Percentiles rank a stretch among this genome's conserved stretches.
These are phyloP conservation scores for Climacium dendroides DNA, from an alignment of 225 moss, liverwort and hornwort species.

Conservation along the genomic window DNA sequence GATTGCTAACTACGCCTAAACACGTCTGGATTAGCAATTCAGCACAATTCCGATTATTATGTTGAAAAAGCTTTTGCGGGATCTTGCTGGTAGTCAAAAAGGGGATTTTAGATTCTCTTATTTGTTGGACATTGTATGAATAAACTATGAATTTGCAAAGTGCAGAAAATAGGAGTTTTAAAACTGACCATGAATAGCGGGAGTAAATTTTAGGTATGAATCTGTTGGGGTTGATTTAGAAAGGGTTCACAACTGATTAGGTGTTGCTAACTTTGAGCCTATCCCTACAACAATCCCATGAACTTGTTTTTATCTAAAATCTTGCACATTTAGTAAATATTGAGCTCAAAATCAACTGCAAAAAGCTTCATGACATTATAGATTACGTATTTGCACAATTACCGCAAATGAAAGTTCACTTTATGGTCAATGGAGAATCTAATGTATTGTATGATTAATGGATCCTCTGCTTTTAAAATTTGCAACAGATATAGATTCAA, in stretches of 20 bases:
- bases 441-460: not conserved
- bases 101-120: not conserved
- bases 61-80: not conserved
- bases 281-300: not conserved
- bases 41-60: not conserved
- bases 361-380: not conserved
- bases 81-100: not conserved
- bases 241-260: not conserved
- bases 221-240: fast-evolving
- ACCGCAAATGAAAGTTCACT: not conserved
- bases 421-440: not conserved
- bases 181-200: not conserved
- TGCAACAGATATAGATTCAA: not conserved
- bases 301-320: not conserved
- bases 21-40: not conserved
- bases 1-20: not conserved
- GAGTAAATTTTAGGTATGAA: not conserved
- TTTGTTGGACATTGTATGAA: not conserved
- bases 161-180: not conserved
- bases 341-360: not conserved
- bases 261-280: not conserved
- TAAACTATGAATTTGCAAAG: not conserved
- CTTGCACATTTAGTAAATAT: not conserved
- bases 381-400: not conserved
- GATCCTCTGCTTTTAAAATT: not conserved